These are phyloP conservation scores for Cystobasidium tubakii DNA, from an alignment of 768 basidiomycete genomes.

Conservation along the genomic window DNA sequence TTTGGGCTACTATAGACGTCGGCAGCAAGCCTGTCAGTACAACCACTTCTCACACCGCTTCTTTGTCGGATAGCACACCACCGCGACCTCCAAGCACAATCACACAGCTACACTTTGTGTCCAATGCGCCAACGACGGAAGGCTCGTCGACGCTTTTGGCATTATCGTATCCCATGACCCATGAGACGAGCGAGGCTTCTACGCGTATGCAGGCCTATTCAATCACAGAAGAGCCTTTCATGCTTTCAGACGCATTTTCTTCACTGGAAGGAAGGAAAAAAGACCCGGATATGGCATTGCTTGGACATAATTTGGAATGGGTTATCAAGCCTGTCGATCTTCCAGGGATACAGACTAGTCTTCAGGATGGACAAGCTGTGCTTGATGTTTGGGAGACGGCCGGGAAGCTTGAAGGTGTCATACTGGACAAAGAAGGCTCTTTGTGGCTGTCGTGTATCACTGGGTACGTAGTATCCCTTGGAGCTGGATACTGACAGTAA, in stretches of 20 bases:
- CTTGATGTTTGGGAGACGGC: not conserved
- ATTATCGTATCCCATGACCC: not conserved
- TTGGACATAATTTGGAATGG: not conserved
- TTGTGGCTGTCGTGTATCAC: not conserved
- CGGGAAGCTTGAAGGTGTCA: not conserved
- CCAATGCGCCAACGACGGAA: not conserved
- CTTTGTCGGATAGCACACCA: not conserved
- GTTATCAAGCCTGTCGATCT: not conserved
- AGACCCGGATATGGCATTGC: not conserved
- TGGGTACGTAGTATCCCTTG: not conserved
- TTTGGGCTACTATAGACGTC: not conserved
- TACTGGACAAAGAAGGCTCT: not conserved
- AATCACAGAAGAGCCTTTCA: not conserved
- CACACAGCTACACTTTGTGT: not conserved
- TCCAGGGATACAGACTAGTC: not conserved
- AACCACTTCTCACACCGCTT: not conserved
- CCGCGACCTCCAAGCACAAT: not conserved
- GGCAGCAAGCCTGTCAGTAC: not conserved
- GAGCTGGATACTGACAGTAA: too few species aligned
- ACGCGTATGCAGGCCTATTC: not conserved
- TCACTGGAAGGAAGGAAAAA: slow-evolving; percentile 21
- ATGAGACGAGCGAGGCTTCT: not conserved
- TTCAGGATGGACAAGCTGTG: not conserved
- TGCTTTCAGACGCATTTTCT: slow-evolving; percentile 12
- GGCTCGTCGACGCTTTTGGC: not conserved